Percentiles rank a stretch among this genome's conserved stretches.
These are phyloP conservation scores for Gaeumannomyces sp. DNA, from an alignment of 2,329 filamentous ascomycete genomes.

Conservation along the genomic window DNA sequence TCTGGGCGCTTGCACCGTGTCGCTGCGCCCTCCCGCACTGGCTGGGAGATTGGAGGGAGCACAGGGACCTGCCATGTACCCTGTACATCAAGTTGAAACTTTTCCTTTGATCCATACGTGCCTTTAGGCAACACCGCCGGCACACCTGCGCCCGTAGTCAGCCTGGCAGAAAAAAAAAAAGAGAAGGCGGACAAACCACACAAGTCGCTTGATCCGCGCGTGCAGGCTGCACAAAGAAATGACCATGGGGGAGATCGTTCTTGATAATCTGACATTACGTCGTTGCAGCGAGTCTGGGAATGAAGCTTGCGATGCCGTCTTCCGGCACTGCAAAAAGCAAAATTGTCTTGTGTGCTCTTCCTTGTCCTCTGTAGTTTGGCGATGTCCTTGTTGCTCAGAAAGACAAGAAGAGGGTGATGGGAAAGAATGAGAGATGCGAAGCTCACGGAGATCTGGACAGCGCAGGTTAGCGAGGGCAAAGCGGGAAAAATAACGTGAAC, in stretches of 20 bases:
- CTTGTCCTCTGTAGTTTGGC: slow-evolving; percentile 7
- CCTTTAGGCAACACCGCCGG: not conserved
- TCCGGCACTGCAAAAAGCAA: not conserved
- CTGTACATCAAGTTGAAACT: not conserved
- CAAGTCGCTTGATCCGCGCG: not conserved
- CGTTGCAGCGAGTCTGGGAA: not conserved
- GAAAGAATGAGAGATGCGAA: not conserved
- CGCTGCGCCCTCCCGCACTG: not conserved
- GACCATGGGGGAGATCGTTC: not conserved
- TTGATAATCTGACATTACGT: not conserved
- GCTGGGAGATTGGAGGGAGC: slow-evolving; percentile 1
- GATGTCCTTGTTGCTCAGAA: not conserved
- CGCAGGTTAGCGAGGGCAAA: not conserved
- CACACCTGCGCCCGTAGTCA: not conserved
- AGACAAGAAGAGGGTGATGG: not conserved
- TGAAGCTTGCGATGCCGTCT: not conserved
- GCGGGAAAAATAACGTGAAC: too few relatives aligned
- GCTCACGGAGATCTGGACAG: not conserved
- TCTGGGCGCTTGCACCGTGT: not conserved
- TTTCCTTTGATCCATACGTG: not conserved
- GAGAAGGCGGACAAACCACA: not conserved
- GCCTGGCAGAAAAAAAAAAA: not conserved
- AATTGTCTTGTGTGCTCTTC: slow-evolving; percentile 2
- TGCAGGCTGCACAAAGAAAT: not conserved
- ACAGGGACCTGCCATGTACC: not conserved